A percentile compares a stretch with the other conserved stretches of the same genome.
Evolutionary conservation across 345 rosid species (phyloP).

Genomic region (Acer saccharum): DNA sequence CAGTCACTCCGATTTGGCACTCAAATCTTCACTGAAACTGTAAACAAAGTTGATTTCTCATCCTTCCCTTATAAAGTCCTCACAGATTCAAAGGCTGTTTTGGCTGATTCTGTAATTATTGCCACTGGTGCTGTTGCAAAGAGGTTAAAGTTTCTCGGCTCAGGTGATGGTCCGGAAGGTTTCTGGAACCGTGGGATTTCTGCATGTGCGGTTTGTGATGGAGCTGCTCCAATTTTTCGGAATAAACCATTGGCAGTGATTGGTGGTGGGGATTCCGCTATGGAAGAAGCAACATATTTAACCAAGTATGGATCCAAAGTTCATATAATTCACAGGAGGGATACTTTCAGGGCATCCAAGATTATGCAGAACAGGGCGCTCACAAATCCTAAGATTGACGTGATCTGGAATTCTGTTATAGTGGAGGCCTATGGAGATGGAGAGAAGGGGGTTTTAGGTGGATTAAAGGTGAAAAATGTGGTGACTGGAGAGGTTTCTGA

Average conservation of each 20-base stretch:
- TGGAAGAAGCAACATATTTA: constrained; percentile 89
- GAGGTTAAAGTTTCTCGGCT: constrained; percentile 66
- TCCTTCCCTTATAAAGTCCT: constrained; percentile 61
- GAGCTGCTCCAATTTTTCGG: constrained; percentile 95
- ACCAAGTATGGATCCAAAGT: constrained; percentile 89
- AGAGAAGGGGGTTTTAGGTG: constrained; percentile 49
- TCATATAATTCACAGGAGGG: constrained; percentile 81
- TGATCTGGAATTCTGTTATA: constrained; percentile 76
- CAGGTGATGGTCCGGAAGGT: constrained; percentile 45
- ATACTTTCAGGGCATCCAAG: constrained; percentile 88
- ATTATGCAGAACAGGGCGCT: constrained; percentile 79
- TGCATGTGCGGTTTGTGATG: constrained; percentile 96
- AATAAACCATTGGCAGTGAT: constrained; percentile 79
- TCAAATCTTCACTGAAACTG: constrained; percentile 76
- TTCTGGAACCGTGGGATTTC: constrained; percentile 97
- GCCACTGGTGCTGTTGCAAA: constrained; percentile 93
- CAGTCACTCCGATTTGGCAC: constrained; percentile 90
- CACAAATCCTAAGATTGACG: constrained; percentile 77
- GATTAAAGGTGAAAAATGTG: constrained; percentile 74
- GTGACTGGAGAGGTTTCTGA: constrained; percentile 66
- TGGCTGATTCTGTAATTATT: constrained; percentile 74
- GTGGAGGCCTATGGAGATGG: constrained; percentile 75
- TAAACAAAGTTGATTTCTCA: constrained; percentile 66
- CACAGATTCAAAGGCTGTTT: constrained; percentile 61
- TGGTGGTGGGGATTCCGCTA: constrained; percentile 98